phyloP scores from a whole-genome alignment of 2,329 filamentous ascomycete species.

The Aspergillus arachidicola region DNA sequence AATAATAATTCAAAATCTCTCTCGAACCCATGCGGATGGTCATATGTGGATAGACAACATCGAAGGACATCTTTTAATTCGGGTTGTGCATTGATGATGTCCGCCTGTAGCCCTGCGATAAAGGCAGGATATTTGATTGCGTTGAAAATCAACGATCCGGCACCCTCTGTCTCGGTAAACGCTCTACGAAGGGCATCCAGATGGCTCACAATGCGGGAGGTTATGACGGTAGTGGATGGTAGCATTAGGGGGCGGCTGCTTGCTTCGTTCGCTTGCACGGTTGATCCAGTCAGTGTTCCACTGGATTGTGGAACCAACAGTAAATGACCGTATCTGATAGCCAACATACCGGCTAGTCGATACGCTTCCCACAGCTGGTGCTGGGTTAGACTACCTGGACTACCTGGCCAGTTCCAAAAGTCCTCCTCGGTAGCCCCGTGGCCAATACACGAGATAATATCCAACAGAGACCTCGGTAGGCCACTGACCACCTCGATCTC shows the following conservation, averaged over 20 bases:
- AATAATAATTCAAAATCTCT: conserved; percentile 5
- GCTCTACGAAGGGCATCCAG: conserved; percentile 29
- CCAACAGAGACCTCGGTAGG: conserved; percentile 30
- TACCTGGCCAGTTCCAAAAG: conserved; percentile 34
- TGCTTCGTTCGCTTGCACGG: not conserved
- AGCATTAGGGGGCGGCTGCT: conserved; percentile 5
- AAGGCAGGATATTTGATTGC: conserved; percentile 29
- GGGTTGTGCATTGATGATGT: conserved; percentile 20
- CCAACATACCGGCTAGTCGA: conserved; percentile 30
- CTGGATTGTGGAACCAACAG: not conserved
- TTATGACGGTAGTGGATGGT: conserved; percentile 19
- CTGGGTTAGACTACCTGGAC: conserved; percentile 27
- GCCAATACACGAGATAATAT: conserved; percentile 30
- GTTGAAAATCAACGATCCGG: conserved; percentile 25
- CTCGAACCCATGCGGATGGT: not conserved
- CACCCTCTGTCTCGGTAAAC: conserved; percentile 16
- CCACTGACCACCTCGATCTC: conserved; percentile 32
- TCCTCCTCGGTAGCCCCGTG: conserved; percentile 26
- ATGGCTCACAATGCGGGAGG: conserved; percentile 27
- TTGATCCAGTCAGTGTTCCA: not conserved
- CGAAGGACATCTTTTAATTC: conserved; percentile 23
- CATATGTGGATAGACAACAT: not conserved
- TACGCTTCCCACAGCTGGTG: conserved; percentile 35
- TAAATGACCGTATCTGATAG: conserved; percentile 19
- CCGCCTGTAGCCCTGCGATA: conserved; percentile 20